Conservation (phyloP, 2,329 filamentous ascomycete species). For the Colletotrichum sp. region DNA sequence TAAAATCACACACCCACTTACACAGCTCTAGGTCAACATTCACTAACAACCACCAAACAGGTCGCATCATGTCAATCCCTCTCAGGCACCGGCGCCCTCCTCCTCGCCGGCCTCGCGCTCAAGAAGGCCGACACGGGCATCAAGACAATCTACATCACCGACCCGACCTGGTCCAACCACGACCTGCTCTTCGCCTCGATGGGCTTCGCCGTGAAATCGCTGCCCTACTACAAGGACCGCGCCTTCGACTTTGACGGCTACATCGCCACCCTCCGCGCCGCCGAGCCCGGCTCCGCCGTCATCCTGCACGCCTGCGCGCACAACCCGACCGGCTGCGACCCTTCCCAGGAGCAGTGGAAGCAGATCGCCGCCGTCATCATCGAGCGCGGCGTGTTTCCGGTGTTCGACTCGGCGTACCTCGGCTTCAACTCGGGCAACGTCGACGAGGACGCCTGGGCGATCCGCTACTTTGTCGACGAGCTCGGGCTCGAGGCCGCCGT, state of each 20-base stretch:
- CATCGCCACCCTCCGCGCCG: conserved; percentile 29
- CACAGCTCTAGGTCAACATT: not conserved
- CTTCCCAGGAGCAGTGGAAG: conserved; percentile 36
- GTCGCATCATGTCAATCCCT: conserved; percentile 42
- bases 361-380: conserved; percentile 31
- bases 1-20: conserved; percentile 41
- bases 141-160: conserved; percentile 39
- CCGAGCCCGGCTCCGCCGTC: conserved; percentile 30
- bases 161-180: conserved; percentile 49
- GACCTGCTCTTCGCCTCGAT: conserved; percentile 37
- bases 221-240: conserved; percentile 40
- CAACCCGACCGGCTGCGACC: conserved; percentile 47
- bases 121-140: conserved; percentile 27
- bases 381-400: conserved; percentile 28
- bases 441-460: conserved; percentile 36
- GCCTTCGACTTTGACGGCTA: conserved; percentile 36
- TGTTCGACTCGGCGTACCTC: conserved; percentile 38
- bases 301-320: conserved; percentile 48
- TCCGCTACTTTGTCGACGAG: conserved; percentile 37
- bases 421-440: conserved; percentile 38
- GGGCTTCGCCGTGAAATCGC: conserved; percentile 34
- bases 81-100: conserved; percentile 45
- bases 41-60: conserved; percentile 9
- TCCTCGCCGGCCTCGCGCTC: conserved; percentile 38
- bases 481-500: conserved; percentile 55